Percentiles rank a stretch among this genome's conserved stretches.
Conservation (phyloP, 140 eudicot species). For the Oenanthe javanica region DNA sequence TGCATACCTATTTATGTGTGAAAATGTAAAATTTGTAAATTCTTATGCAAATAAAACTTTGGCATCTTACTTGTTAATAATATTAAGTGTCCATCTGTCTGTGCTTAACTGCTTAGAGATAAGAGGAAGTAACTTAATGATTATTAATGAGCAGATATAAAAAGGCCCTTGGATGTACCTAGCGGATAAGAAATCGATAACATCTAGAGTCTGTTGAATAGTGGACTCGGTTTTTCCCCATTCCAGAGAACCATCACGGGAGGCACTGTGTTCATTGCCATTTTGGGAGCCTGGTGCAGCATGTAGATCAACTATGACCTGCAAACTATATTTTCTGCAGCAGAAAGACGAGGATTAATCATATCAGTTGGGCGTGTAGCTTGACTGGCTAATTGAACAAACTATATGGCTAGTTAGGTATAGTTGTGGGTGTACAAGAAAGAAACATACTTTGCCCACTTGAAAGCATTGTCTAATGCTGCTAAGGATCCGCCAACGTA, state of each 20-base stretch:
- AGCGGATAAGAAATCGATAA: constrained; percentile 52
- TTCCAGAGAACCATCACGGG: constrained; percentile 52
- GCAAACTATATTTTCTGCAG: constrained; percentile 46
- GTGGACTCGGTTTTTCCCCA: constrained; percentile 61
- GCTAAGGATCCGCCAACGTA: constrained; percentile 70
- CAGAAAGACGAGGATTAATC: neutral
- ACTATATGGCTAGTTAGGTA: neutral
- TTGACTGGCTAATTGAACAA: neutral
- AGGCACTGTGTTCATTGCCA: constrained; percentile 59
- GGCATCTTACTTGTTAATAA: neutral
- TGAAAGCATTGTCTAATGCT: constrained; percentile 70
- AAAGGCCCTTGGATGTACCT: constrained; percentile 24
- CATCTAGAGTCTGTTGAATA: constrained; percentile 50
- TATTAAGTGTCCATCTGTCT: neutral
- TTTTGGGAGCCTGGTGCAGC: constrained; percentile 91
- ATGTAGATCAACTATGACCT: constrained; percentile 73
- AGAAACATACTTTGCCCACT: constrained; percentile 59
- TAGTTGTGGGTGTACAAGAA: neutral
- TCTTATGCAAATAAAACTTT: neutral
- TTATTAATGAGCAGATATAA: neutral
- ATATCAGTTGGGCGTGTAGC: neutral
- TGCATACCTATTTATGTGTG: constrained; percentile 20
- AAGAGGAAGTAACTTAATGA: neutral
- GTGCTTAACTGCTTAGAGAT: neutral
- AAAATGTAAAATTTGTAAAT: neutral